Evolutionary conservation across 208 protist genomes (phyloP).

Genomic region (Blastocrithidia nonstop): DNA sequence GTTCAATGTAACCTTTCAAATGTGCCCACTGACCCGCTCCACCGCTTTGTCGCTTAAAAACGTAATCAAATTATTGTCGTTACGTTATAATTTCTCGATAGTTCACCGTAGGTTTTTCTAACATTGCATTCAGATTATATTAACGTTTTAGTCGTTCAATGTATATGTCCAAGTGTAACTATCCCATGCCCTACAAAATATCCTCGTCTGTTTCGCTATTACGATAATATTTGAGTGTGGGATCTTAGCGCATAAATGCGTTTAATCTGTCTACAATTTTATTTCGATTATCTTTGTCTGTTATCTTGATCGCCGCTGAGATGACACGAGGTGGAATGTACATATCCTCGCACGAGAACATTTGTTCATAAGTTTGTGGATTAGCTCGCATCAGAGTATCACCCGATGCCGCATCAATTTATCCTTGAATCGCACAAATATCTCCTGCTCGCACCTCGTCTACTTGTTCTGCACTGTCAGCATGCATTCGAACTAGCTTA

Average conservation of each 20-base stretch:
- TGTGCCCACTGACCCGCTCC: slow-evolving; percentile 97
- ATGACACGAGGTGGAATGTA: slow-evolving; percentile 97
- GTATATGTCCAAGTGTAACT: slow-evolving; percentile 95
- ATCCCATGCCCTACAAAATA: slow-evolving; percentile 95
- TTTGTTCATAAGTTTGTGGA: slow-evolving; percentile 30
- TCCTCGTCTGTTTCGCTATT: slow-evolving; percentile 90
- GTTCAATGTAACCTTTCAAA: slow-evolving; percentile 88
- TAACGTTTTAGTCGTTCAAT: slow-evolving; percentile 92
- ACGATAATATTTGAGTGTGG: slow-evolving; percentile 90
- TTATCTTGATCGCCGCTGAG: slow-evolving; percentile 88
- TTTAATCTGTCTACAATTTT: slow-evolving; percentile 67
- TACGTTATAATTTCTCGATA: slow-evolving; percentile 90
- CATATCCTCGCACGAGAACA: slow-evolving; percentile 90
- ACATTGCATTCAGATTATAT: slow-evolving; percentile 78
- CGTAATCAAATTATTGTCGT: slow-evolving; percentile 90
- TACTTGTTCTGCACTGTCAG: slow-evolving; percentile 91
- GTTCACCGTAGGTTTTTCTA: slow-evolving; percentile 93
- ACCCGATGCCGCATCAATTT: slow-evolving; percentile 94
- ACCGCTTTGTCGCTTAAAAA: slow-evolving; percentile 98
- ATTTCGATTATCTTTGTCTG: slow-evolving; percentile 65
- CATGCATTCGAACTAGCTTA: slow-evolving; percentile 97
- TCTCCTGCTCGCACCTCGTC: slow-evolving; percentile 91
- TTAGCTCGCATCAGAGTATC: slow-evolving; percentile 89
- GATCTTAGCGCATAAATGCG: slow-evolving; percentile 93
- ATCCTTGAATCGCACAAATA: slow-evolving; percentile 97